Evolutionary conservation across 805 yeast species (phyloP), one percentile per base, ranked within the genome.

Genomic region (Candida easanensis): DNA sequence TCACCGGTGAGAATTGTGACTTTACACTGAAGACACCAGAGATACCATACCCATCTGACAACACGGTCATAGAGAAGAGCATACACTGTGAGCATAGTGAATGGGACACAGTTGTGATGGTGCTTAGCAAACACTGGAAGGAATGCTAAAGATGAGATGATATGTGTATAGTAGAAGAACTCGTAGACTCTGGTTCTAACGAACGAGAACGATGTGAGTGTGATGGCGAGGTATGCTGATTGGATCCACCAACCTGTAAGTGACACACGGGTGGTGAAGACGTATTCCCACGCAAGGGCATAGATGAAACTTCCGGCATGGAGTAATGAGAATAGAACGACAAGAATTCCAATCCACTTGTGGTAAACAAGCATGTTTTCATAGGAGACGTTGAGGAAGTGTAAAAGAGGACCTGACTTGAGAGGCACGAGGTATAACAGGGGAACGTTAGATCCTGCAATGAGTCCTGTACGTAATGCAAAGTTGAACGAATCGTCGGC

Each of bases 81-180:
- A n/a, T 36, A 36, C 3, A 39, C 20, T 8, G 50, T 43, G 4
- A 54, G 33, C n/a, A 44, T 22, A 3, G 57, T 54, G 43, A 57
- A 57, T 4, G 57, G 53, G 33, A 49, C 45, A 34, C 60, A 56
- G 30, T 52, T 56, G 33, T 51, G 44, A 31, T 56, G 60, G 38
- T 58, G 62, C n/a, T 28, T 38, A 32, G 49, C 50, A 22, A 58
- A 54, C n/a, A 57, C 35, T 4, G 60, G 60, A n/a, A 58, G 43
- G 33, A 56, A 56, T 9, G 45, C 31, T 18, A 52, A 14, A 18
- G 54, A 49, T 13, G 51, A 39, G 1, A 44, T 20, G 2, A 54
- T 4, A 36, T 58, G 62, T 9, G 49, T 13, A 9, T 31, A 39
- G 36, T 58, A 56, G 36, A 58, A 58, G 4, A 52, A 2, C 25